Conservation (phyloP, 176 grass and related monocot genomes). For the Calamus simplicifolius region DNA sequence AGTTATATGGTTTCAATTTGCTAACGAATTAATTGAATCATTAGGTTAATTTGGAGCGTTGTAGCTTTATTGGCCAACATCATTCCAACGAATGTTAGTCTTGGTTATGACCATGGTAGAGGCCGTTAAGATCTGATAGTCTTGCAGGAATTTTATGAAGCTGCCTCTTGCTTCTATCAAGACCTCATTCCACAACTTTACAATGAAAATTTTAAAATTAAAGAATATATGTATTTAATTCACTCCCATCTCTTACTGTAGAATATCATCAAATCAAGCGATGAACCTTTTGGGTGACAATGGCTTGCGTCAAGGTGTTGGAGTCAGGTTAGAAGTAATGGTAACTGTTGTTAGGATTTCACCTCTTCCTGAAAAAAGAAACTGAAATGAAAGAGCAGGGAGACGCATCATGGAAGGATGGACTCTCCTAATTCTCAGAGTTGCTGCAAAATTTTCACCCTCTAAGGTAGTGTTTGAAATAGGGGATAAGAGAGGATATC, state of each 20-base stretch:
- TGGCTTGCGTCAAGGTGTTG: slow-evolving; percentile 12
- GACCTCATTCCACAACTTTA: slow-evolving; percentile 69
- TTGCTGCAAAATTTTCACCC: slow-evolving; percentile 23
- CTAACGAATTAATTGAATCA: too few relatives aligned
- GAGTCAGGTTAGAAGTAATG: slow-evolving; percentile 16
- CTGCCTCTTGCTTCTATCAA: slow-evolving; percentile 21
- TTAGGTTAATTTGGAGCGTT: too few relatives aligned
- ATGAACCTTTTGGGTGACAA: slow-evolving; percentile 23
- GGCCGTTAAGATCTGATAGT: too few relatives aligned
- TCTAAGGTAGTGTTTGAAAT: too few relatives aligned
- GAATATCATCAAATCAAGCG: slow-evolving; percentile 63
- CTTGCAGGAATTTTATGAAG: too few relatives aligned
- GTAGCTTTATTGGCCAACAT: too few relatives aligned
- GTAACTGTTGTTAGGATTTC: slow-evolving; percentile 26
- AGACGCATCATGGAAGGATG: slow-evolving; percentile 2
- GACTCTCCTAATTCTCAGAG: slow-evolving; percentile 18
- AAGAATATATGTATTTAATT: slow-evolving; percentile 63
- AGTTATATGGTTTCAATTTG: too few relatives aligned
- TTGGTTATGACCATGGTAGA: too few relatives aligned
- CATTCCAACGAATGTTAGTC: too few relatives aligned
- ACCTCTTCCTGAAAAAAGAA: slow-evolving; percentile 50
- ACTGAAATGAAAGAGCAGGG: slow-evolving; percentile 33
- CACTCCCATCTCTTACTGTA: slow-evolving; percentile 46
- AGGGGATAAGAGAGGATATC: too few relatives aligned
- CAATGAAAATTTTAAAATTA: slow-evolving; percentile 53